These are phyloP conservation scores for Lepidium didymum DNA, from an alignment of 345 rosid species.

Conservation along the genomic window DNA sequence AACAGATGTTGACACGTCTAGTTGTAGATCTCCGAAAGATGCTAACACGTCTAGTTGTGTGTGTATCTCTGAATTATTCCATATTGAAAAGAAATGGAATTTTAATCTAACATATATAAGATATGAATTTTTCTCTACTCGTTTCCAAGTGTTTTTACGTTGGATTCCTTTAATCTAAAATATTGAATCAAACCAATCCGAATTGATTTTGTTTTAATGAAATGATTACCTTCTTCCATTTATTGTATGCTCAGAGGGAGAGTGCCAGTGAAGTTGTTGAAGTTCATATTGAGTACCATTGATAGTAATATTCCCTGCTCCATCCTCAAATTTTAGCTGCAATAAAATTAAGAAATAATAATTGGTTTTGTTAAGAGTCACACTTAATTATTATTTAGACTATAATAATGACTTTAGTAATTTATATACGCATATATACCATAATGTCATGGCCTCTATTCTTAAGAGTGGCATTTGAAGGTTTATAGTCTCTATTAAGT, in stretches of 20 bases:
- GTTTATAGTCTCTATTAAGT: conserved; percentile 47
- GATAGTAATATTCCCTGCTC: conserved; percentile 45
- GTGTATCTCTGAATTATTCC: no score
- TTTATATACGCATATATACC: conserved; percentile 32
- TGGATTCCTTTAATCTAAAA: no score
- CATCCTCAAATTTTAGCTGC: conserved; percentile 36
- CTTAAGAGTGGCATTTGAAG: conserved; percentile 51
- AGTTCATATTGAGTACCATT: conserved; percentile 46
- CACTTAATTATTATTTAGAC: neutral
- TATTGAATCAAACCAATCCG: neutral
- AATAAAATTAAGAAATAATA: neutral
- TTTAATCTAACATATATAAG: no score
- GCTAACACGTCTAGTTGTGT: no score
- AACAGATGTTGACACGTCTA: no score
- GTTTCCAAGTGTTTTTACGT: no score
- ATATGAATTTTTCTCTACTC: no score
- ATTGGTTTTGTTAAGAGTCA: neutral
- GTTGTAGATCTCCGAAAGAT: no score
- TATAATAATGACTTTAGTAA: no score
- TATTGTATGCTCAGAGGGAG: conserved; percentile 74
- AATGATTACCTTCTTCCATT: conserved; percentile 47
- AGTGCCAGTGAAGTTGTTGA: conserved; percentile 74
- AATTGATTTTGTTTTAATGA: neutral
- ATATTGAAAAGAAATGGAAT: no score
- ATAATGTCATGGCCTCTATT: conserved; percentile 89